These are phyloP conservation scores for Plenodomus lindquistii DNA, from an alignment of 2,329 filamentous ascomycete species.

Conservation along the genomic window DNA sequence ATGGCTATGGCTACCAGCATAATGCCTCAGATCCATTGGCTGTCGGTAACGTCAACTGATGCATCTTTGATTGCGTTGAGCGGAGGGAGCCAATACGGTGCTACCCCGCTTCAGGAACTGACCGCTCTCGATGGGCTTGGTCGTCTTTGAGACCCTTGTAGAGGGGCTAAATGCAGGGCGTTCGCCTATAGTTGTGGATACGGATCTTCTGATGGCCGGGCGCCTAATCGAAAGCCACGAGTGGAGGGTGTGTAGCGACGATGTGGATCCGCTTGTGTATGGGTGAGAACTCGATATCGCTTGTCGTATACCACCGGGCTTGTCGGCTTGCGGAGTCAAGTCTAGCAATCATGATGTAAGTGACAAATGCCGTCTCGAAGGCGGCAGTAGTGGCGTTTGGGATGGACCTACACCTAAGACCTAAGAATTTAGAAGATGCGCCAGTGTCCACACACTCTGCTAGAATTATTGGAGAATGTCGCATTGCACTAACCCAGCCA, in stretches of 20 bases:
- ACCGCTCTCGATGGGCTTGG: neutral
- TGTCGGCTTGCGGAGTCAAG: neutral
- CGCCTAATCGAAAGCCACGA: slow-evolving; percentile 16
- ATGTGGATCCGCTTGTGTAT: neutral
- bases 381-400: too few species aligned
- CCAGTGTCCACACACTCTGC: too few species aligned
- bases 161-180: slow-evolving; percentile 11
- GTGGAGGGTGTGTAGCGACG: neutral
- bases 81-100: neutral
- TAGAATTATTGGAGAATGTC: too few species aligned
- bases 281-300: neutral
- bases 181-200: slow-evolving; percentile 2
- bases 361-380: too few species aligned
- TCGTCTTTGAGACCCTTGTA: neutral
- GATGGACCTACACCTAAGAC: too few species aligned
- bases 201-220: slow-evolving; percentile 7
- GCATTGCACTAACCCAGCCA: too few species aligned
- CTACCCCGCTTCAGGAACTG: neutral
- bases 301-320: neutral
- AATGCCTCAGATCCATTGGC: neutral
- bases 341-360: too few species aligned
- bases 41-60: neutral
- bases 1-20: neutral
- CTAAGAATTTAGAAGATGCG: too few species aligned
- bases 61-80: neutral